phyloP scores from a whole-genome alignment of 169 alveolate genomes.

The Pseudocohnilembus persalinus region DNA sequence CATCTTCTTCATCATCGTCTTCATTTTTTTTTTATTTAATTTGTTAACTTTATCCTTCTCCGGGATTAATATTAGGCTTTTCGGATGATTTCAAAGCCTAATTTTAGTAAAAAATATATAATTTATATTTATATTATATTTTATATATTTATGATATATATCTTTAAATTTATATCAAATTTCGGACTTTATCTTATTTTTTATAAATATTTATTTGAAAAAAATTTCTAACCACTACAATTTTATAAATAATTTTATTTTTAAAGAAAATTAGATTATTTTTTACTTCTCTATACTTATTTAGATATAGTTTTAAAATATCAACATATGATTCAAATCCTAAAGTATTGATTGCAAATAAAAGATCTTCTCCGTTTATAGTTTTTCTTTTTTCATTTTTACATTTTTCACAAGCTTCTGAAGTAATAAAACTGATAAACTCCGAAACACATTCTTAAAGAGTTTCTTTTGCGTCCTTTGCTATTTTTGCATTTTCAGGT shows the following conservation, averaged over 20 bases:
- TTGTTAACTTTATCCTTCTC: constrained; percentile 40
- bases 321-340: constrained; percentile 89
- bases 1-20: constrained; percentile 50
- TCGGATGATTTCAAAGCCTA: constrained; percentile 37
- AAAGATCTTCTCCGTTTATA: constrained; percentile 93
- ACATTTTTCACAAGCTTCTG: constrained; percentile 96
- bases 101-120: background rate
- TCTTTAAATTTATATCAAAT: background rate
- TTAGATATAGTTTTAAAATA: constrained; percentile 76
- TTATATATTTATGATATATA: background rate
- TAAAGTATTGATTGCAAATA: constrained; percentile 88
- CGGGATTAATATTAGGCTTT: constrained; percentile 9
- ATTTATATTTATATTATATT: constrained; percentile 10
- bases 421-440: constrained; percentile 92
- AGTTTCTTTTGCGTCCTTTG: constrained; percentile 94
- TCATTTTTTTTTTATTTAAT: constrained; percentile 52
- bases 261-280: too few relatives aligned
- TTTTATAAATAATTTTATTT: constrained; percentile 9
- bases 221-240: constrained; percentile 3
- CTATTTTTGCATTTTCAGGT: constrained; percentile 91
- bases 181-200: constrained; percentile 9
- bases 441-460: constrained; percentile 95
- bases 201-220: background rate
- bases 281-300: constrained; percentile 82
- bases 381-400: constrained; percentile 91